phyloP scores from a whole-genome alignment of 2,329 filamentous ascomycete genomes.

The Coleophoma cylindrospora region DNA sequence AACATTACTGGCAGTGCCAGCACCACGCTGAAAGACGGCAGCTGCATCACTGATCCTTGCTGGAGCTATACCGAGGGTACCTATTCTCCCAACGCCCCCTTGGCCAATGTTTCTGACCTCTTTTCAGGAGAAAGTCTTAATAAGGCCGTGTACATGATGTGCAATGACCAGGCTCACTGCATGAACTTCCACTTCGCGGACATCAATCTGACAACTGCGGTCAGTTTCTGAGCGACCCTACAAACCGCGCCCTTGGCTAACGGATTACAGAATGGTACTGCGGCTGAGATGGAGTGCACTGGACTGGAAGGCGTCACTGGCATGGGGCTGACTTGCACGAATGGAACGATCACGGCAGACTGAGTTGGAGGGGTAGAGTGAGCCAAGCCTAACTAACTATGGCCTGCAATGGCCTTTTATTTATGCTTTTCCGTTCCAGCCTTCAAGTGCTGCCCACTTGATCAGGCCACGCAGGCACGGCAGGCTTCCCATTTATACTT shows the following conservation, averaged over 20 bases:
- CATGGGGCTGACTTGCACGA: conserved; percentile 19
- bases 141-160: too few relatives aligned
- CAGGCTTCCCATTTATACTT: too few relatives aligned
- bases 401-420: too few relatives aligned
- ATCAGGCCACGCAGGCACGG: too few relatives aligned
- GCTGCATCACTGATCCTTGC: conserved; percentile 18
- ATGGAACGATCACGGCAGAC: conserved; percentile 6
- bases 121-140: too few relatives aligned
- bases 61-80: conserved; percentile 13
- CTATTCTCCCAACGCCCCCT: too few relatives aligned
- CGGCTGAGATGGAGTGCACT: conserved; percentile 17
- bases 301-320: conserved; percentile 12
- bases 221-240: conserved; percentile 2
- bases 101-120: too few relatives aligned
- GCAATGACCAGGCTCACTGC: conserved; percentile 7
- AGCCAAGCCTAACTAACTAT: too few relatives aligned
- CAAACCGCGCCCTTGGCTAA: not conserved
- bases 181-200: conserved; percentile 13
- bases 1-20: conserved; percentile 11
- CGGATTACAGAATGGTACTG: conserved; percentile 6
- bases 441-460: too few relatives aligned
- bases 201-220: conserved; percentile 12
- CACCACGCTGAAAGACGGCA: conserved; percentile 10
- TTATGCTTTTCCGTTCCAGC: too few relatives aligned
- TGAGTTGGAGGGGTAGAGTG: not conserved